phyloP scores from a whole-genome alignment of 148 eudicot species.

The Nepenthes mirabilis region DNA sequence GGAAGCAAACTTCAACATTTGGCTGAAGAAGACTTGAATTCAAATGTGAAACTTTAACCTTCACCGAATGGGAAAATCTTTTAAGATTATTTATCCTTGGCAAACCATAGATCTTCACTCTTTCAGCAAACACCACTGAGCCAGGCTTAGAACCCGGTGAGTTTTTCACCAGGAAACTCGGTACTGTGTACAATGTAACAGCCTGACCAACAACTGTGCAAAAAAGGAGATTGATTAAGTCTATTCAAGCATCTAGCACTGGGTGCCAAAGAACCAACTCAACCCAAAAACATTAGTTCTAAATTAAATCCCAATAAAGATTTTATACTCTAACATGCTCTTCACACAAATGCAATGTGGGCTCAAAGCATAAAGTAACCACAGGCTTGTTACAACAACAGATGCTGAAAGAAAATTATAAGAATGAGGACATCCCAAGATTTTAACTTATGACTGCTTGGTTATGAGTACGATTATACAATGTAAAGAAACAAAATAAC shows the following conservation, averaged over 20 bases:
- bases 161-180: slow-evolving; percentile 29
- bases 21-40: slow-evolving; percentile 37
- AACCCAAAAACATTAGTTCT: no score
- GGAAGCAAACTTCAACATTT: slow-evolving; percentile 69
- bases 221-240: not conserved
- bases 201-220: slow-evolving; percentile 44
- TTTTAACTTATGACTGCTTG: no score
- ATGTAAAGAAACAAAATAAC: no score
- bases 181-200: slow-evolving; percentile 27
- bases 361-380: no score
- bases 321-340: no score
- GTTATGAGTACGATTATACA: no score
- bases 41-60: slow-evolving; percentile 45
- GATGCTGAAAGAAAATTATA: no score
- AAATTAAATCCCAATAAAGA: no score
- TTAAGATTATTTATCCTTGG: slow-evolving; percentile 47
- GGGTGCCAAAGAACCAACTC: no score
- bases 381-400: no score
- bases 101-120: slow-evolving; percentile 57
- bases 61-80: slow-evolving; percentile 48
- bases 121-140: slow-evolving; percentile 34
- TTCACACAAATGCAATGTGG: no score
- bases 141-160: slow-evolving; percentile 69
- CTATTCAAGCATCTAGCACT: not conserved
- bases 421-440: no score